These are phyloP conservation scores for Atalantia buxifolia DNA, from an alignment of 345 rosid genomes.

Conservation along the genomic window DNA sequence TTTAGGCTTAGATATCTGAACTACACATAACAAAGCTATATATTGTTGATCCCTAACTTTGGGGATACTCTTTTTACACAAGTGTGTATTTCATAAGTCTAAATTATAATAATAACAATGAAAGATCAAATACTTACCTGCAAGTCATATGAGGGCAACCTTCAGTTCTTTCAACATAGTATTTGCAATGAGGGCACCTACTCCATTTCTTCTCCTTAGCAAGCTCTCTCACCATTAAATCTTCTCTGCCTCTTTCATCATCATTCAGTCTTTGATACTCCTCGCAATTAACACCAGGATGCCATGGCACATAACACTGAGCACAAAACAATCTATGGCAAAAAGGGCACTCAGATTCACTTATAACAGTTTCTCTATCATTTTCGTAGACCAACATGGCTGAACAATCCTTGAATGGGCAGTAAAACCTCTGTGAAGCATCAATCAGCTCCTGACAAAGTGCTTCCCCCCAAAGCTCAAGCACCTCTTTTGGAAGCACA, in stretches of 20 bases:
- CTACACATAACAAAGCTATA: too few species aligned
- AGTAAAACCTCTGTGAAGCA: constrained; percentile 37
- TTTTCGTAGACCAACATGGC: constrained; percentile 41
- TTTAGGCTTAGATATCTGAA: background rate
- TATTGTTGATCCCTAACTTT: too few species aligned
- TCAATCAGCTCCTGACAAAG: constrained; percentile 42
- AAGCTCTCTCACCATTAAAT: constrained; percentile 38
- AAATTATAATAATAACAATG: background rate
- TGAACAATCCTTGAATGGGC: constrained; percentile 76
- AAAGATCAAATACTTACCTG: constrained; percentile 27
- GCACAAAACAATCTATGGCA: constrained; percentile 62
- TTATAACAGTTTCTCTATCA: constrained; percentile 26
- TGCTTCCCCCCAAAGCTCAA: constrained; percentile 54
- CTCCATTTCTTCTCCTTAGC: constrained; percentile 40
- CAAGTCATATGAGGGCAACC: constrained; percentile 47
- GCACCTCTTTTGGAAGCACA: constrained; percentile 37
- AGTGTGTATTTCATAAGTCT: background rate
- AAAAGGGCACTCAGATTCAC: constrained; percentile 59
- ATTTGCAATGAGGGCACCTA: constrained; percentile 45
- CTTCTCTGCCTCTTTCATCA: constrained; percentile 43
- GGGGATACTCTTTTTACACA: background rate
- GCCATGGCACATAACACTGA: constrained; percentile 41
- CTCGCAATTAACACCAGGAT: constrained; percentile 31
- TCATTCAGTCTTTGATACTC: constrained; percentile 27
- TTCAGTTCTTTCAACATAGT: constrained; percentile 34